Conservation (phyloP, 106 monocot species). For the Triglochin maritima region DNA sequence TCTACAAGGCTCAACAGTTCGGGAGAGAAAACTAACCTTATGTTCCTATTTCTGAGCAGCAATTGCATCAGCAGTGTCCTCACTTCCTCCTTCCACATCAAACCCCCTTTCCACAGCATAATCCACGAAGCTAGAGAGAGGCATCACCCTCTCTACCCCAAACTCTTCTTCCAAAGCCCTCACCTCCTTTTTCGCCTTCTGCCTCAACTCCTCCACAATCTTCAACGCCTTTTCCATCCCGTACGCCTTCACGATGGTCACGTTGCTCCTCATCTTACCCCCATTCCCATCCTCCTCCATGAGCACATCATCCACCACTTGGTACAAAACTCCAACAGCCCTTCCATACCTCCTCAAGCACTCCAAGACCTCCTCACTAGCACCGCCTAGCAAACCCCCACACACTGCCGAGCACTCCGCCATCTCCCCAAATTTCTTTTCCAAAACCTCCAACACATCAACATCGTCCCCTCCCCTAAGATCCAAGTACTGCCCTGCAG, state of each 20-base stretch:
- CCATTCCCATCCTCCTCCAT: constrained; percentile 28
- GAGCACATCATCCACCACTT: constrained; percentile 58
- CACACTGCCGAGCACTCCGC: constrained; percentile 73
- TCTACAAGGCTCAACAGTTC: too few species aligned
- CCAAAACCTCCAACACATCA: constrained; percentile 30
- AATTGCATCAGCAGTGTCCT: constrained; percentile 9
- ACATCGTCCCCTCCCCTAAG: constrained; percentile 17
- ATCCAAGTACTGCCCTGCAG: constrained; percentile 71
- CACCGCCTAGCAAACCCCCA: constrained; percentile 59
- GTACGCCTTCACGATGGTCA: constrained; percentile 39
- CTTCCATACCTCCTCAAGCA: constrained; percentile 58
- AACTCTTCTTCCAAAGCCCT: constrained; percentile 32
- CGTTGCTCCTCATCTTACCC: constrained; percentile 67
- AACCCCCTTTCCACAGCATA: constrained; percentile 71
- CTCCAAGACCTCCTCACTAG: constrained; percentile 32
- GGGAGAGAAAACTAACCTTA: too few species aligned
- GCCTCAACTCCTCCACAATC: constrained; percentile 46
- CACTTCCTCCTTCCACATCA: constrained; percentile 13
- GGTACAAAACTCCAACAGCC: constrained; percentile 54
- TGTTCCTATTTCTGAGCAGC: too few species aligned
- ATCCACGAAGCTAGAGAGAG: constrained; percentile 66
- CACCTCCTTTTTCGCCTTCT: constrained; percentile 42
- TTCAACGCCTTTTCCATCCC: constrained; percentile 55
- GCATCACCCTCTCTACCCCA: constrained; percentile 41
- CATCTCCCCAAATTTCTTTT: constrained; percentile 82